These are phyloP conservation scores for Steccherinum ochraceum DNA, from an alignment of 768 basidiomycete species.

Conservation along the genomic window DNA sequence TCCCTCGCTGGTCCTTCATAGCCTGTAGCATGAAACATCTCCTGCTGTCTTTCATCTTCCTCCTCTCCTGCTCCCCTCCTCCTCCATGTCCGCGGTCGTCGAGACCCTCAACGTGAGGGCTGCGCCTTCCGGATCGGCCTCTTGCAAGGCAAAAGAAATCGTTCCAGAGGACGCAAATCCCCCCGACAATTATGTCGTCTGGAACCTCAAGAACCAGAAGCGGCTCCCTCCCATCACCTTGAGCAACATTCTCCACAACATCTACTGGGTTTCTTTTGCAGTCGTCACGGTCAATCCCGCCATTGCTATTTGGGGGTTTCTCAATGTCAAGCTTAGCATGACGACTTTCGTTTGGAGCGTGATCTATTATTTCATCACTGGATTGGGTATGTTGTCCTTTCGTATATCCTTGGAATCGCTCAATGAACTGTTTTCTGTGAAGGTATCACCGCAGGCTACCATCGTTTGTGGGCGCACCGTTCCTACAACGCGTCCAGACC, in stretches of 20 bases:
- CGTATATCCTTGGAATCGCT: neutral
- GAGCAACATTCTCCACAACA: constrained; percentile 25
- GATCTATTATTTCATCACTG: constrained; percentile 73
- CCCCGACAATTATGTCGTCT: constrained; percentile 53
- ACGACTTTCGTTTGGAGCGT: constrained; percentile 68
- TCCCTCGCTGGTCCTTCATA: too few species aligned
- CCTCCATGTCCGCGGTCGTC: constrained; percentile 25
- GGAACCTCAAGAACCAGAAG: constrained; percentile 45
- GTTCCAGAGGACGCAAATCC: constrained; percentile 31
- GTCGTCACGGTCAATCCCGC: constrained; percentile 72
- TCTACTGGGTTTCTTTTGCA: constrained; percentile 29
- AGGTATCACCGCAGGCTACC: constrained; percentile 93
- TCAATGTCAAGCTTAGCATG: constrained; percentile 57
- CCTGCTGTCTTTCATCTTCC: constrained; percentile 2
- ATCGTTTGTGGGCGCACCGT: constrained; percentile 95
- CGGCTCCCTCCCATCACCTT: constrained; percentile 41
- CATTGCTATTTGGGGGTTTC: constrained; percentile 67
- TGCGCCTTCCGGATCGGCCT: constrained; percentile 15
- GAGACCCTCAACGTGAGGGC: constrained; percentile 18
- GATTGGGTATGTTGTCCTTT: constrained; percentile 55
- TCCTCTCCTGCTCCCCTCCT: constrained; percentile 12
- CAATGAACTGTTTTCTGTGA: constrained; percentile 16
- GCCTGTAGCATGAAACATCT: too few species aligned
- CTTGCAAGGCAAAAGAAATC: constrained; percentile 5
- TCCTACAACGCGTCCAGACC: constrained; percentile 87